Base-by-base conservation (phyloP, 1,284 basidiomycete species). In the Caloboletus inedulis region DNA sequence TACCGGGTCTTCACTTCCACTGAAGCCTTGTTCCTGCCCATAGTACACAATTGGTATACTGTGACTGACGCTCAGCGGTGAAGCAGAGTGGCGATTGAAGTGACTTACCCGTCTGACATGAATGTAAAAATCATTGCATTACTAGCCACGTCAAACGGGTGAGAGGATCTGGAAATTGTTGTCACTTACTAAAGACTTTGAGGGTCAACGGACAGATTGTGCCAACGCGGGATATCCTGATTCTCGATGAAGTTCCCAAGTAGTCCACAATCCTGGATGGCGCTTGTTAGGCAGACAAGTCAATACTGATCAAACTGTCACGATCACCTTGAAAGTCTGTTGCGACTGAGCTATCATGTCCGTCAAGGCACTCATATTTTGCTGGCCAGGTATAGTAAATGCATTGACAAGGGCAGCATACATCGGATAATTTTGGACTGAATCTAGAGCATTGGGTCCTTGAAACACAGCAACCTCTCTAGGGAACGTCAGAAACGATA, bases 211-310 rank as follows among this genome's bases (percentile, higher is more conserved):
- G 76, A 81, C 31, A 74, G 61, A 69, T 84, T 86, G 52, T 80
- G 76, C 82, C 87, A 91, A 43, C 90, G 79, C 3, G 89, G 82
- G 19, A 89, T 58, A 65, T 92, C 89, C 60, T 92, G 89, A 70
- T 92, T 92, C 70, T 92, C 90, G 31, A 94, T 70, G 71, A 94
- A 93, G 61, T 90, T 91, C 3, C 88, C 89, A 2, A 91, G 75
- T 12, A 81, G 55, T 13, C 74, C 72, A 1, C 74, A 69, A 55
- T 80, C 80, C 69, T 77, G 74, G 60, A 81, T 82, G 43, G 76
- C 69, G 21, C 65, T 57, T 59, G 80, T 79, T 3, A 76, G 75
- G 35, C 76, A 66, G 59, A 30, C 84, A 74, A n/a, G 35, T 27
- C 7, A 8, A n/a, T 78, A 70, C 10, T 76, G 66, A 1, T 74